Base-by-base conservation (phyloP, 2,329 filamentous ascomycete genomes). In the Canariomyces notabilis region DNA sequence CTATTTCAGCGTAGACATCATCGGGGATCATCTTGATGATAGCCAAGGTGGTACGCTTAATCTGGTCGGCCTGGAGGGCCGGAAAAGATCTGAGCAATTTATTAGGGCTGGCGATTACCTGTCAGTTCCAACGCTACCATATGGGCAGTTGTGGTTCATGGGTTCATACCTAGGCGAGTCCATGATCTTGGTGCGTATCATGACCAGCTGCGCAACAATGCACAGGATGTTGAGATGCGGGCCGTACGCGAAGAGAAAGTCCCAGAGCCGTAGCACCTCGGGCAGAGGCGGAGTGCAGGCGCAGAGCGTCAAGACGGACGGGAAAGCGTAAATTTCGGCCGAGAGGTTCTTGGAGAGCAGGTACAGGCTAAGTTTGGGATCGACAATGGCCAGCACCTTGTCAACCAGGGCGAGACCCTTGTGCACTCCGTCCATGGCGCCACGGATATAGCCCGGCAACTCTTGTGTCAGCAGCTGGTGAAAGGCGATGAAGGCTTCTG, bases 351-450 rank as follows among this genome's bases (percentile, higher is more conserved):
- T 94, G 44, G 83, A 82, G 48, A 87, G 85, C 22, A 98, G 77
- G 64, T 95, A 89, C 20, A 82, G 71, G 59, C 86, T 89, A 37
- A 98, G 75, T 65, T 90, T 93, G 1, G 87, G 83, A 62, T 97
- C 93, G 38, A 96, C 89, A 46, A 95, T 89, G 50, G 89, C 84
- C 19, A 98, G 72, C 41, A 95, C 89, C 61, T 88, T 88, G 67
- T 98, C 93, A 18, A 98, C 90, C 8, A 98, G 76, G 19, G 86
- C 85, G 11, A 98, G 76, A 1, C 93, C 93, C 58, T 85, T 86
- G 68, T 98, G 93, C 6, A 98, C 93, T 39, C 93, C 93, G 57
- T 96, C 90, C 90, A 98, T 96, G 51, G 89, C 89, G 20, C 91
- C 90, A 20, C 90, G 82, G 50, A 97, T 91, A 66, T 98, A 98